These are phyloP conservation scores for Venturia carpophila DNA, from an alignment of 2,329 filamentous ascomycete genomes.

Conservation along the genomic window DNA sequence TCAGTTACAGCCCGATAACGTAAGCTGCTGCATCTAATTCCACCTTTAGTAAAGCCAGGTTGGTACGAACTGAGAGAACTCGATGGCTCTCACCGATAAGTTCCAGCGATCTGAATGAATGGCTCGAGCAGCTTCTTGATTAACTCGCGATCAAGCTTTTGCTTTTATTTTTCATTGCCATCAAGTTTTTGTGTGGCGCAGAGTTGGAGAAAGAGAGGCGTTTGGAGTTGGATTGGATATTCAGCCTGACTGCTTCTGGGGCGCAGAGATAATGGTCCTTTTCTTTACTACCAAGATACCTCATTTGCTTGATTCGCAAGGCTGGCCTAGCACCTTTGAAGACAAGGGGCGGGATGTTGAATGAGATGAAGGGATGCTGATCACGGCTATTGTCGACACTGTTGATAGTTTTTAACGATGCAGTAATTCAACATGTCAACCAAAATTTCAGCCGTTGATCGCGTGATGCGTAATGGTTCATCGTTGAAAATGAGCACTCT, in stretches of 20 bases:
- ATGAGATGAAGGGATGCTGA: constrained; percentile 9
- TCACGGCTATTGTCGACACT: background rate
- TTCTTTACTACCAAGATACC: background rate
- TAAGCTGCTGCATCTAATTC: constrained; percentile 4
- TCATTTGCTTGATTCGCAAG: constrained; percentile 1
- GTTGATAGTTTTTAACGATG: background rate
- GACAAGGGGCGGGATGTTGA: background rate
- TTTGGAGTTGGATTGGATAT: background rate
- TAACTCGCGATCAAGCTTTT: background rate
- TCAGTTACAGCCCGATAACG: constrained; percentile 9
- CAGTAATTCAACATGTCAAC: background rate
- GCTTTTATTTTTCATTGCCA: background rate
- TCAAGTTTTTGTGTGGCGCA: background rate
- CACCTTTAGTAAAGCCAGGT: constrained; percentile 11
- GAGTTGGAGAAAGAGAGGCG: background rate
- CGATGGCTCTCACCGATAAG: background rate
- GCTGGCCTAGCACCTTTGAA: constrained; percentile 3
- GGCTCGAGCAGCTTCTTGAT: constrained; percentile 4
- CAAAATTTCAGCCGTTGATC: background rate
- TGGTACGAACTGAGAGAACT: constrained; percentile 14
- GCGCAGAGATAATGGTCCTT: background rate
- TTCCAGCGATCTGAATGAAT: background rate
- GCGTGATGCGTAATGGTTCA: background rate
- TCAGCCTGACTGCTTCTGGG: background rate
- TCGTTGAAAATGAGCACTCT: background rate